These are phyloP conservation scores for Themeda triandra DNA, from an alignment of 176 grass and related monocot genomes.

Conservation along the genomic window DNA sequence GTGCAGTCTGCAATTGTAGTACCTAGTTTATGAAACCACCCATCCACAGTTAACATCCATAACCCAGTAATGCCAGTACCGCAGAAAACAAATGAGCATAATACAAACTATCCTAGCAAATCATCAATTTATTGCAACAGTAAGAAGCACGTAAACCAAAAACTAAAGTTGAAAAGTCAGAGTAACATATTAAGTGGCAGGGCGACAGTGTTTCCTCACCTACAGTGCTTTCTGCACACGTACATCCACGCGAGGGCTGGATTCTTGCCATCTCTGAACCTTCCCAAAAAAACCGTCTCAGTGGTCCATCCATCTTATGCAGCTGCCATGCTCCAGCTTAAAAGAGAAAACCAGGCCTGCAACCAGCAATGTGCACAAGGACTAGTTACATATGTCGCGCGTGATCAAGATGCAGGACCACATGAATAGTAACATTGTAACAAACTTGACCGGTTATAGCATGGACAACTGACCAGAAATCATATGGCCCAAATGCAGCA, in stretches of 20 bases:
- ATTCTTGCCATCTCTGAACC: constrained; percentile 41
- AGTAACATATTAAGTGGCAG: constrained; percentile 10
- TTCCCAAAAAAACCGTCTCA: constrained; percentile 25
- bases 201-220: constrained; percentile 39
- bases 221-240: constrained; percentile 24
- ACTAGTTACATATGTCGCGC: constrained; percentile 37
- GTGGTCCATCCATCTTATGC: constrained; percentile 44
- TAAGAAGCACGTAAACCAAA: not conserved
- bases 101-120: not conserved
- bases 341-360: constrained; percentile 38
- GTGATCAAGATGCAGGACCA: constrained; percentile 26
- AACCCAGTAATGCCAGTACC: not conserved
- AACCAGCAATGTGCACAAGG: constrained; percentile 37
- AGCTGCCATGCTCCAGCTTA: constrained; percentile 30
- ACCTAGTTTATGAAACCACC: not conserved
- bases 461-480: constrained; percentile 27
- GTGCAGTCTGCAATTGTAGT: not conserved
- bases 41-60: not conserved
- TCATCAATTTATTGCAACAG: not conserved
- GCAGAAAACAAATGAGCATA: not conserved
- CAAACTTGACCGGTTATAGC: constrained; percentile 26
- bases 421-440: constrained; percentile 43
- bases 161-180: not conserved
- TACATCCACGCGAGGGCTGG: constrained; percentile 36
- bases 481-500: constrained; percentile 1